Evolutionary conservation across 495 filamentous ascomycete genomes (phyloP).

Genomic region (Articulospora tetracladia): DNA sequence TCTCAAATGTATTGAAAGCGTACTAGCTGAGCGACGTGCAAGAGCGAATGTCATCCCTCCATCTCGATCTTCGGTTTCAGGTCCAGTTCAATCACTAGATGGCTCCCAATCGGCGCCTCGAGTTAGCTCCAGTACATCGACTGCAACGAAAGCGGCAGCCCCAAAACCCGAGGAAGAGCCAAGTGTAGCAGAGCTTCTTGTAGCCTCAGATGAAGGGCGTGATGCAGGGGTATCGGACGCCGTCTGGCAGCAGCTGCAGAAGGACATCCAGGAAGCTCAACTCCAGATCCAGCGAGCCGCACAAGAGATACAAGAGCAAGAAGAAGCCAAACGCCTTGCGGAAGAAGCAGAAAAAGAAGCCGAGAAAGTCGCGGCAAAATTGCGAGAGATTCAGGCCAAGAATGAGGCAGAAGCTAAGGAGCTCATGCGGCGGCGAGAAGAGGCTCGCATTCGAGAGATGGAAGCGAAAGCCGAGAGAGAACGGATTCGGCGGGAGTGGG

Average conservation of each 20-base stretch:
- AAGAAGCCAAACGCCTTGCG: not conserved
- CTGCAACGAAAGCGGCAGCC: not conserved
- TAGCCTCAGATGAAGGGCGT: conserved; percentile 20
- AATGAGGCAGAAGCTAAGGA: not conserved
- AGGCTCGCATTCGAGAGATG: conserved; percentile 32
- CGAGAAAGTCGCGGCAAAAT: not conserved
- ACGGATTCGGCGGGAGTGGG: conserved; percentile 20
- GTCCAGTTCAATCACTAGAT: not conserved
- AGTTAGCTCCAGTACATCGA: too few species aligned
- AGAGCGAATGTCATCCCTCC: conserved; percentile 1
- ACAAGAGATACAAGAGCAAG: not conserved
- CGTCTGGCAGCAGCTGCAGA: conserved; percentile 55
- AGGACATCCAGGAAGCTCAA: conserved; percentile 35
- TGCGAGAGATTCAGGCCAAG: not conserved
- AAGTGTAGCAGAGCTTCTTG: not conserved
- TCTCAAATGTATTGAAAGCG: conserved; percentile 32
- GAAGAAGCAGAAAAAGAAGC: conserved; percentile 24
- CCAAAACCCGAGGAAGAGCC: not conserved
- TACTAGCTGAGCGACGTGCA: conserved; percentile 41
- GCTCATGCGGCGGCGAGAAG: conserved; percentile 18
- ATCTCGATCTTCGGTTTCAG: not conserved
- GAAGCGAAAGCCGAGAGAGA: conserved; percentile 30
- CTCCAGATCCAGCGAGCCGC: not conserved
- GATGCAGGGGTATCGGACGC: conserved; percentile 56
- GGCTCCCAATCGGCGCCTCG: not conserved